A percentile compares a stretch with the other conserved stretches of the same genome.
Evolutionary conservation across 192 early-diverging fungal species (phyloP).

Genomic region (Gaertneriomyces sp.): DNA sequence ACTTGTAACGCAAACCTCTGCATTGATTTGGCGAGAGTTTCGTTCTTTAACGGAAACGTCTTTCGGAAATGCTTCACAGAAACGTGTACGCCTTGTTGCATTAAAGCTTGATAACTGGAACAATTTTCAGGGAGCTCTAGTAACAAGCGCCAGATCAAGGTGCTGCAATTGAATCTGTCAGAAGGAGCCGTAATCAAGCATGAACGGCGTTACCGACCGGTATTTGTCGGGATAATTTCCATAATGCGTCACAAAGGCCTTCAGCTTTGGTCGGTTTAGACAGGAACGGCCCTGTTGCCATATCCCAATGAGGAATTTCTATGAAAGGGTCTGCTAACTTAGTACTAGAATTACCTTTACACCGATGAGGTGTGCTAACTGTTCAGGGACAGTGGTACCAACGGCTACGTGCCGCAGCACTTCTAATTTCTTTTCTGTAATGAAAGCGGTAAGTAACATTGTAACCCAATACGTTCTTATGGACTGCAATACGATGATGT

Average conservation of each 20-base stretch:
- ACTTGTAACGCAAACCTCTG: conserved; percentile 31
- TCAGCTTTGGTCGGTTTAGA: conserved; percentile 34
- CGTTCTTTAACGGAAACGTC: conserved; percentile 50
- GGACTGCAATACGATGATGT: no score
- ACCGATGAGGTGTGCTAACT: no score
- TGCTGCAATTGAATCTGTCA: conserved; percentile 20
- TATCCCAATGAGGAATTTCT: background rate
- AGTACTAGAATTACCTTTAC: no score
- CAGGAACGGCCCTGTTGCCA: conserved; percentile 3
- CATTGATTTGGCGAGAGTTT: conserved; percentile 44
- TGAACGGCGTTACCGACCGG: conserved; percentile 16
- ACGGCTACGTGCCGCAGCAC: no score
- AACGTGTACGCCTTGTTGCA: conserved; percentile 46
- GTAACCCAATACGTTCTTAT: no score
- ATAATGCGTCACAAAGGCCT: conserved; percentile 43
- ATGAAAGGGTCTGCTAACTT: no score
- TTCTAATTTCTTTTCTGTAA: no score
- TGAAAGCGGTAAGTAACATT: no score
- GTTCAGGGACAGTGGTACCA: no score
- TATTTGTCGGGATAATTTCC: conserved; percentile 47
- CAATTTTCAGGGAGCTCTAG: conserved; percentile 53
- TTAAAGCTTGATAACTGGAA: conserved; percentile 45
- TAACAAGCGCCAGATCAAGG: conserved; percentile 54
- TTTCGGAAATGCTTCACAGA: conserved; percentile 38
- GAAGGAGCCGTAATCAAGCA: background rate